These are phyloP conservation scores for Balansia obtecta DNA, from an alignment of 2,329 filamentous ascomycete species.

Conservation along the genomic window DNA sequence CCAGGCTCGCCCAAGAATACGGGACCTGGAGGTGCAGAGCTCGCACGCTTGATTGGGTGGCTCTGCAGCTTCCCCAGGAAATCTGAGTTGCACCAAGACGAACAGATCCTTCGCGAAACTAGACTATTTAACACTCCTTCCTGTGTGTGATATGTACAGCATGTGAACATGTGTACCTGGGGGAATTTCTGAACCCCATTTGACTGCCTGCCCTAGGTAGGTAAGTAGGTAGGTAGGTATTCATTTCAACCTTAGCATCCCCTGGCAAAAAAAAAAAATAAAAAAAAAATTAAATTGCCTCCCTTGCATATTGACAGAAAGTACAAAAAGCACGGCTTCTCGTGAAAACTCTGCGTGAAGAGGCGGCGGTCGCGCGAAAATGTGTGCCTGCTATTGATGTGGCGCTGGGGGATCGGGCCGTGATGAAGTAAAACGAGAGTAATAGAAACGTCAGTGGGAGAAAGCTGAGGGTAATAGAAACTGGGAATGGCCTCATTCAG, in stretches of 20 bases:
- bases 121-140: not conserved
- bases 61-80: not conserved
- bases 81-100: not conserved
- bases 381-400: not conserved
- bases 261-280: too few relatives aligned
- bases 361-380: not conserved
- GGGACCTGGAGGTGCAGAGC: not conserved
- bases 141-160: too few relatives aligned
- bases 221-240: too few relatives aligned
- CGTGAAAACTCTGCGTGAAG: not conserved
- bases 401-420: not conserved
- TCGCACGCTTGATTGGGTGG: not conserved
- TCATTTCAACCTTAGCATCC: too few relatives aligned
- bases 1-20: not conserved
- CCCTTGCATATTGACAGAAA: too few relatives aligned
- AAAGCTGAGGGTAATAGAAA: conserved; percentile 27
- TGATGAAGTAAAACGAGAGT: conserved; percentile 27
- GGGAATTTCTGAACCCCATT: too few relatives aligned
- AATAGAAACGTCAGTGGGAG: conserved; percentile 19
- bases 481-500: conserved; percentile 1
- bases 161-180: too few relatives aligned
- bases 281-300: too few relatives aligned
- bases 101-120: not conserved
- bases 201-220: too few relatives aligned
- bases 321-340: too few relatives aligned